Percentiles rank a stretch among this genome's conserved stretches.
phyloP scores from a whole-genome alignment of 495 filamentous ascomycete species.

The Tuber brumale region DNA sequence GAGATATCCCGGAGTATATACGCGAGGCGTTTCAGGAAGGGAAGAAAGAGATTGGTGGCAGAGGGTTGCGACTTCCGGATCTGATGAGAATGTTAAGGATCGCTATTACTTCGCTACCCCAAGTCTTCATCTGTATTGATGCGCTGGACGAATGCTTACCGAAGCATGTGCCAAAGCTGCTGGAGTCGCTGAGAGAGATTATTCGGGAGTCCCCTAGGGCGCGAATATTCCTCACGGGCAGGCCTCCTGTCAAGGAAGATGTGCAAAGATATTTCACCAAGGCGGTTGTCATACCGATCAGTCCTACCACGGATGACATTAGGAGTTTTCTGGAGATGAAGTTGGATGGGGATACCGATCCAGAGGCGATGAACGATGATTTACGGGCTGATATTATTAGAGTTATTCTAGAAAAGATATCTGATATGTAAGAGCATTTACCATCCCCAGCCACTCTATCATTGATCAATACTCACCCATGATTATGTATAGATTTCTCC shows the following conservation, averaged over 20 bases:
- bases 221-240: neutral
- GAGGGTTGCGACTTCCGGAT: neutral
- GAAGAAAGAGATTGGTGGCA: neutral
- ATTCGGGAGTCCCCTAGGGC: neutral
- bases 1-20: neutral
- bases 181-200: neutral
- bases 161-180: neutral
- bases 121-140: neutral
- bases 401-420: neutral
- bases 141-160: neutral
- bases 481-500: neutral
- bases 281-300: neutral
- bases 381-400: neutral
- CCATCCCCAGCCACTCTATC: too few species aligned
- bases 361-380: neutral
- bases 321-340: neutral
- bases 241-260: neutral
- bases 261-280: neutral
- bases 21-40: neutral
- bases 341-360: neutral
- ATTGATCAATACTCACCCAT: neutral
- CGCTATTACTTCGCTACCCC: neutral
- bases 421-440: neutral
- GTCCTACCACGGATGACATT: neutral
- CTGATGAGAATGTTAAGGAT: neutral